Evolutionary conservation across 305 asterid species (phyloP).

Genomic region (Solanum aculeatissimum): DNA sequence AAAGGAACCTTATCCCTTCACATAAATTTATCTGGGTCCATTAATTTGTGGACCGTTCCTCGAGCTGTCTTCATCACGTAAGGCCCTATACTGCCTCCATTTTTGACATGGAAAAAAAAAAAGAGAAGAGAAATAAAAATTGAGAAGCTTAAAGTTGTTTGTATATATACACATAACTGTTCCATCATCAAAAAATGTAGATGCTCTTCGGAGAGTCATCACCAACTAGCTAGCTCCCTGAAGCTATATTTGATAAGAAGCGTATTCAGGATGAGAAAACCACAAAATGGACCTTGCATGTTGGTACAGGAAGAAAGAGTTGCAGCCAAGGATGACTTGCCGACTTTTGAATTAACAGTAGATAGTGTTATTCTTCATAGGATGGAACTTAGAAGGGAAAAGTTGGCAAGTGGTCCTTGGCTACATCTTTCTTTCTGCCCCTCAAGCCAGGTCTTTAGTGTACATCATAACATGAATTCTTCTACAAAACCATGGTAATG

Average conservation of each 20-base stretch:
- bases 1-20: background rate
- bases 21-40: background rate
- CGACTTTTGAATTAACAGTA: background rate
- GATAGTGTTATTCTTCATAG: background rate
- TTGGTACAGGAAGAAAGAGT: background rate
- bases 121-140: background rate
- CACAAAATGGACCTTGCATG: conserved; percentile 3
- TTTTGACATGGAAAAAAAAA: background rate
- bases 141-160: background rate
- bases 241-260: background rate
- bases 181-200: background rate
- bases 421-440: conserved; percentile 1
- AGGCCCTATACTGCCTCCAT: background rate
- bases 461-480: background rate
- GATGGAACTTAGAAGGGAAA: background rate
- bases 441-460: background rate
- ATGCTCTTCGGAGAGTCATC: background rate
- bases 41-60: background rate
- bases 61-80: background rate
- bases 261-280: background rate
- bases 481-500: background rate
- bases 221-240: background rate
- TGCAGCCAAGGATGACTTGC: conserved; percentile 15
- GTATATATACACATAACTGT: background rate
- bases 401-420: conserved; percentile 10